Percentiles rank a stretch among this genome's conserved stretches.
phyloP scores from a whole-genome alignment of 768 basidiomycete species.

The Psilocybe subaeruginosa region DNA sequence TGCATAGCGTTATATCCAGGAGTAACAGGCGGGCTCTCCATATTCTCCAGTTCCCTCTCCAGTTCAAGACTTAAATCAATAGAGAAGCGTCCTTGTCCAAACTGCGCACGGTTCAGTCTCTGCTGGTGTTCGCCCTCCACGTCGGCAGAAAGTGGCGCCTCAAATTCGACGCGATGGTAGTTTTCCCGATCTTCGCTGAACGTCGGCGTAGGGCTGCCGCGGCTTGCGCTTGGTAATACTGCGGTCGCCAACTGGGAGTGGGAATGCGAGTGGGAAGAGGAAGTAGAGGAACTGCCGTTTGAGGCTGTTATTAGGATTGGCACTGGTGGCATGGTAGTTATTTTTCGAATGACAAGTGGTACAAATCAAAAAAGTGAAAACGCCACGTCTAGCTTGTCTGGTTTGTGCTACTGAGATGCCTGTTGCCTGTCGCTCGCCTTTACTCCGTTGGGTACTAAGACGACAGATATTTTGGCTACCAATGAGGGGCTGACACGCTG shows the following conservation, averaged over 20 bases:
- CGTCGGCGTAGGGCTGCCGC: slow-evolving; percentile 21
- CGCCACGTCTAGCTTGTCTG: neutral
- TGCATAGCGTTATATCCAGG: slow-evolving; percentile 32
- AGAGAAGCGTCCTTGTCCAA: slow-evolving; percentile 44
- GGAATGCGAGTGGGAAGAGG: neutral
- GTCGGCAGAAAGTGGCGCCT: slow-evolving; percentile 36
- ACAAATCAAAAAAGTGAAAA: neutral
- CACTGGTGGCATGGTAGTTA: neutral
- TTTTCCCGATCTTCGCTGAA: slow-evolving; percentile 32
- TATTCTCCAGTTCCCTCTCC: slow-evolving; percentile 68
- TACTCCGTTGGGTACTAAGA: neutral
- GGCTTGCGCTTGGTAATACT: neutral
- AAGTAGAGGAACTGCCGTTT: neutral
- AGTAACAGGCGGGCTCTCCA: slow-evolving; percentile 59
- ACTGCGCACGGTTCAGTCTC: slow-evolving; percentile 13
- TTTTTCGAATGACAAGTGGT: neutral
- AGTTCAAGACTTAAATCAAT: slow-evolving; percentile 83
- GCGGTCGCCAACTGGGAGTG: neutral
- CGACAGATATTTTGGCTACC: neutral
- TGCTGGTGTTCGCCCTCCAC: slow-evolving; percentile 13
- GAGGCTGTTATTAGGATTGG: slow-evolving; percentile 7
- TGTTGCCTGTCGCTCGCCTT: neutral
- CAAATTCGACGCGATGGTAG: slow-evolving; percentile 39
- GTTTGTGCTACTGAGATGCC: neutral
- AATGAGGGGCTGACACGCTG: slow-evolving; percentile 9